Conservation (phyloP, 768 basidiomycete genomes). For the Mycena rosella region DNA sequence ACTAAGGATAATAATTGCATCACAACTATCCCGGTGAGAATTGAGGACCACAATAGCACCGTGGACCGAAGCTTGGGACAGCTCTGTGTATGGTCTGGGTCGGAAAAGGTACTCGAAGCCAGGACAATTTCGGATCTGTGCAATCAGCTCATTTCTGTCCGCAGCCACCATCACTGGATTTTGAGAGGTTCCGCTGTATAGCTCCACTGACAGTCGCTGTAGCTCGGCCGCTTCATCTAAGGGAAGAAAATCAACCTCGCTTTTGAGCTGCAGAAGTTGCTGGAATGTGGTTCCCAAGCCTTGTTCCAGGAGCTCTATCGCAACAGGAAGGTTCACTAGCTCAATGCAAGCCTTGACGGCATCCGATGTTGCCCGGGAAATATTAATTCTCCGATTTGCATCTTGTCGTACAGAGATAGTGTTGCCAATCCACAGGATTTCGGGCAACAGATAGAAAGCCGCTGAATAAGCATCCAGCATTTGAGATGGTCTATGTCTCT, state of each 20-base stretch:
- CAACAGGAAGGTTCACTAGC: not conserved
- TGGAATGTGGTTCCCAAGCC: not conserved
- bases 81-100: constrained; percentile 13
- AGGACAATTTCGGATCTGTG: not conserved
- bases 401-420: no score
- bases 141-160: not conserved
- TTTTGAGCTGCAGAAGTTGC: not conserved
- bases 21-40: no score
- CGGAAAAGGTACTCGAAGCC: constrained; percentile 31
- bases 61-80: constrained; percentile 24
- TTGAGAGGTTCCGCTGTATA: not conserved
- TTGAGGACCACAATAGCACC: constrained; percentile 33
- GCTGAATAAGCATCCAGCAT: no score
- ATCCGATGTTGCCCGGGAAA: not conserved
- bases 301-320: not conserved
- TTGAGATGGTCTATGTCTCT: no score
- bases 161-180: not conserved
- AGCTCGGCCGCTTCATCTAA: not conserved
- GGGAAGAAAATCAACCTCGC: not conserved
- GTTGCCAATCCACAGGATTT: no score
- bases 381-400: no score
- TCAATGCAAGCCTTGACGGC: not conserved
- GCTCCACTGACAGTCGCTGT: not conserved
- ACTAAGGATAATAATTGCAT: no score
- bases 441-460: no score